These are phyloP conservation scores for Taiwanofungus camphoratus DNA, from an alignment of 1,284 basidiomycete genomes.

Conservation along the genomic window DNA sequence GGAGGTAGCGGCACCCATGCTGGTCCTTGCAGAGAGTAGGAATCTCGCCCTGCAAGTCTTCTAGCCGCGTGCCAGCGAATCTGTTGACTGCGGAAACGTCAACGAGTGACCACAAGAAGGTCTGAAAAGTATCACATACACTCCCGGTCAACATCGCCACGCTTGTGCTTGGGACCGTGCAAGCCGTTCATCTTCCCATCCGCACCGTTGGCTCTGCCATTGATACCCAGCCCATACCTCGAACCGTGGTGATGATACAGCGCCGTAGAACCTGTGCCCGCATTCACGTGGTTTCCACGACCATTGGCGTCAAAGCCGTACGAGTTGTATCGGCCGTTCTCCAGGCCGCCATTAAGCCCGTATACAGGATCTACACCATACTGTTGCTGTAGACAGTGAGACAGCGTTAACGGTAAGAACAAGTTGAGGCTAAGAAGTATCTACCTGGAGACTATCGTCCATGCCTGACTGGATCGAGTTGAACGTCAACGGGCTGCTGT, in stretches of 20 bases:
- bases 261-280: slow-evolving; percentile 68
- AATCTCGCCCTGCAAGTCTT: slow-evolving; percentile 95
- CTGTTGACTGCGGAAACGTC: slow-evolving; percentile 67
- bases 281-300: slow-evolving; percentile 38
- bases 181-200: slow-evolving; percentile 83
- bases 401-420: not conserved
- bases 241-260: slow-evolving; percentile 76
- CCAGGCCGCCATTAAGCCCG: slow-evolving; percentile 44
- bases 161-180: slow-evolving; percentile 89
- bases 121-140: slow-evolving; percentile 37
- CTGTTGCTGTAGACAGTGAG: slow-evolving; percentile 30
- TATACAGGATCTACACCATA: slow-evolving; percentile 61
- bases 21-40: slow-evolving; percentile 96
- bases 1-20: slow-evolving; percentile 96
- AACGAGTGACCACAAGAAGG: slow-evolving; percentile 1
- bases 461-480: slow-evolving; percentile 45
- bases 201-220: slow-evolving; percentile 39
- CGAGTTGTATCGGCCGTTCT: slow-evolving; percentile 50
- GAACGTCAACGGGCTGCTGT: slow-evolving; percentile 43
- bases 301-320: slow-evolving; percentile 58
- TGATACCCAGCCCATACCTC: slow-evolving; percentile 65
- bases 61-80: slow-evolving; percentile 90
- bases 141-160: slow-evolving; percentile 88
- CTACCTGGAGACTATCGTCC: slow-evolving; percentile 49
- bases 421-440: slow-evolving; percentile 17